Base-by-base conservation (phyloP, 2,329 filamentous ascomycete genomes). In the Coniochaeta sp. region DNA sequence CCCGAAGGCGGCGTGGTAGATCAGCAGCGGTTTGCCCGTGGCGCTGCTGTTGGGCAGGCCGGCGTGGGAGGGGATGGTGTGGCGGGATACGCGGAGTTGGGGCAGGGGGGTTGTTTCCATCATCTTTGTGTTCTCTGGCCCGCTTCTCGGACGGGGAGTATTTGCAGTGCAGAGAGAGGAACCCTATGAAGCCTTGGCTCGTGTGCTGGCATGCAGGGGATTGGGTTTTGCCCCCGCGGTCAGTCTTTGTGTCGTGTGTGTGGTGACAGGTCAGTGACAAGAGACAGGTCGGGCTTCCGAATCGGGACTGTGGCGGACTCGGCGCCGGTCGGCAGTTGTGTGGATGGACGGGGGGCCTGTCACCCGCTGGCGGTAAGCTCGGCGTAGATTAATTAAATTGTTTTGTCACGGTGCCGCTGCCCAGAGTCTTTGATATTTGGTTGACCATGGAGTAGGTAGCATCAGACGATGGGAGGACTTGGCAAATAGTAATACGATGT, bases 231-330 rank as follows among this genome's bases (percentile, higher is more conserved):
- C n/a, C n/a, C n/a, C 28, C 28, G 28, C 28, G 28, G 28, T n/a
- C n/a, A n/a, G n/a, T n/a, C 5, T 31, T 31, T 31, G 28, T 43
- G 38, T 6, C 6, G 6, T n/a, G 38, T 43, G 6, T 19, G 6
- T n/a, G 17, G 38, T 26, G 43, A 24, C 43, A 47, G 43, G 43
- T 26, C 43, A 19, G n/a, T 12, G 6, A 44, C 4, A 47, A 47
- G n/a, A 22, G 26, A 17, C n/a, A 22, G 22, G 44, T 14, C 22
- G 43, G 8, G 43, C 47, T 52, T 52, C 47, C 47, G 24, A n/a
- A 52, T 52, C 26, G 47, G 47, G 47, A 52, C 26, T 52, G 47
- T 52, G 47, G 47, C 47, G 47, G 47, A 52, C 47, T 52, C 47
- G 47, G 26, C 24, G 47, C 24, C 19, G 26, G 22, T 31, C 47